phyloP scores from a whole-genome alignment of 2,329 filamentous ascomycete species.

The Paraphoma sp. region DNA sequence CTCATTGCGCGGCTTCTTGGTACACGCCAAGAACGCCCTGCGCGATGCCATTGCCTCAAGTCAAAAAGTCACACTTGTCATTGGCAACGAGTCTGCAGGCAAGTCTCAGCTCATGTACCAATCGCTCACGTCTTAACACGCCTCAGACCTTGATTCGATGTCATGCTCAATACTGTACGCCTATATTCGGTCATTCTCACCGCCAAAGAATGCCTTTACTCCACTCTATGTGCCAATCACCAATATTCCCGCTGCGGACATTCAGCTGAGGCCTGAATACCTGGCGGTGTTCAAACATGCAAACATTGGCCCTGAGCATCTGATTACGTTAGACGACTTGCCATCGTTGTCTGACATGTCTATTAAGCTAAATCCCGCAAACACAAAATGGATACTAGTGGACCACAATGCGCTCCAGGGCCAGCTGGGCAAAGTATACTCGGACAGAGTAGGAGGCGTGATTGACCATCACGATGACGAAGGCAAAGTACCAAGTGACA shows the following conservation, averaged over 20 bases:
- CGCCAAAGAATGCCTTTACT: conserved; percentile 53
- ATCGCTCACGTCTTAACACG: conserved; percentile 15
- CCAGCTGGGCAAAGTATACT: conserved; percentile 61
- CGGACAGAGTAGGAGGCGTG: conserved; percentile 64
- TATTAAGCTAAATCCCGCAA: conserved; percentile 55
- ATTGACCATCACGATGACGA: conserved; percentile 86
- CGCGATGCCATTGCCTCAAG: conserved; percentile 48
- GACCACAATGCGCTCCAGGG: conserved; percentile 81
- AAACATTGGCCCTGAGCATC: conserved; percentile 64
- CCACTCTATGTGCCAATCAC: conserved; percentile 74
- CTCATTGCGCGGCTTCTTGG: conserved; percentile 55
- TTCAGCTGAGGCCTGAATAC: conserved; percentile 76
- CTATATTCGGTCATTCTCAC: conserved; percentile 71
- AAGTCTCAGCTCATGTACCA: conserved; percentile 5
- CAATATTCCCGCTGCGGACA: conserved; percentile 72
- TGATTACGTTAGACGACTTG: conserved; percentile 70
- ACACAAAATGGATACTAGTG: conserved; percentile 75
- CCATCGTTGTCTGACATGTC: conserved; percentile 60
- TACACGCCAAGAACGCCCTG: conserved; percentile 52
- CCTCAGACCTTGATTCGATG: conserved; percentile 78
- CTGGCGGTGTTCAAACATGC: conserved; percentile 68
- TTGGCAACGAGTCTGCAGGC: conserved; percentile 62
- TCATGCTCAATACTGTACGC: conserved; percentile 76
- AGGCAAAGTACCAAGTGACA: conserved; percentile 56
- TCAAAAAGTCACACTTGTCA: conserved; percentile 56